Evolutionary conservation across 2,329 filamentous ascomycete genomes (phyloP).

Genomic region (Curvularia spicifera): DNA sequence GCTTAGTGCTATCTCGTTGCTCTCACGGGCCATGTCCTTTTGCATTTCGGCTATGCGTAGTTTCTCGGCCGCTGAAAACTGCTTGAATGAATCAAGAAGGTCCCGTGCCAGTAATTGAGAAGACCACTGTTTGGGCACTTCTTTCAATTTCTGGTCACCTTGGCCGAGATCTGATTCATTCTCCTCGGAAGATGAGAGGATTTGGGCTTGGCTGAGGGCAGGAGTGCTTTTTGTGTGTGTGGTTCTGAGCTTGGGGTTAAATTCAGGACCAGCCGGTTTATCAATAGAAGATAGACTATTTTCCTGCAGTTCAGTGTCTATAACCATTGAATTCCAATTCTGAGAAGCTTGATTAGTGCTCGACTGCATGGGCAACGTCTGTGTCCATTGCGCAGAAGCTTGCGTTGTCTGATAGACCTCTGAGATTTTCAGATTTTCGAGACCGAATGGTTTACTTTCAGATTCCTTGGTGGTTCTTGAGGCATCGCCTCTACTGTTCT

Average conservation of each 20-base stretch:
- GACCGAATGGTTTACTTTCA: neutral
- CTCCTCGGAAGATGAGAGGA: too few relatives aligned
- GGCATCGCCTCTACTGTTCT: neutral
- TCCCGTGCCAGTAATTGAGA: too few relatives aligned
- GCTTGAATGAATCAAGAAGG: too few relatives aligned
- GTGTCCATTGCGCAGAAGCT: constrained; percentile 2
- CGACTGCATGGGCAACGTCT: neutral
- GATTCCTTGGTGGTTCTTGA: neutral
- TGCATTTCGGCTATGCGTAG: too few relatives aligned
- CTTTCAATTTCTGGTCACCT: too few relatives aligned
- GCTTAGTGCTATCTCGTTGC: too few relatives aligned
- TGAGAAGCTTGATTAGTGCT: neutral
- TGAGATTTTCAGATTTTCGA: neutral
- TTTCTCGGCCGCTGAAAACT: too few relatives aligned
- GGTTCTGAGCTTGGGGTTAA: neutral
- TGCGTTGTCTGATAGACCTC: neutral
- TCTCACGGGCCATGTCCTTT: too few relatives aligned
- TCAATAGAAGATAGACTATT: neutral
- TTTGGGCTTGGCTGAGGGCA: too few relatives aligned
- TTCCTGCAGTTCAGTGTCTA: neutral
- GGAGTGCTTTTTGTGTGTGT: too few relatives aligned
- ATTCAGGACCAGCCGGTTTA: neutral
- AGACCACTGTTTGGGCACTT: too few relatives aligned
- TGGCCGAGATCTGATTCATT: too few relatives aligned
- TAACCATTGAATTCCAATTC: neutral